Evolutionary conservation across 495 filamentous ascomycete genomes (phyloP).

Genomic region (Entonaema liquescens): DNA sequence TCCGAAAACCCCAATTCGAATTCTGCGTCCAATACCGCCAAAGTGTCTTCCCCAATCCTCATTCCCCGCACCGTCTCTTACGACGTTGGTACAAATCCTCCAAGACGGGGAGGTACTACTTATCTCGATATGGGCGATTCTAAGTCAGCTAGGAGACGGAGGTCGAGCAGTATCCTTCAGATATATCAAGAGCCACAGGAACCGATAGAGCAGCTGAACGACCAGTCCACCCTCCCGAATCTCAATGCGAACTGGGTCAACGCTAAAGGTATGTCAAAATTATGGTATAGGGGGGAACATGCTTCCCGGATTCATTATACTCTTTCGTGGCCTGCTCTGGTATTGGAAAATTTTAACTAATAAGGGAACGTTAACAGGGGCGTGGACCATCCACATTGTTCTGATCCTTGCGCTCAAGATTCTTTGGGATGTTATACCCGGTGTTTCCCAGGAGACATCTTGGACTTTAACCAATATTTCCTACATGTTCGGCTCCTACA

Average conservation of each 20-base stretch:
- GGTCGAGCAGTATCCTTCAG: constrained; percentile 90
- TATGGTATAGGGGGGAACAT: background rate
- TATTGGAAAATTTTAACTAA: constrained; percentile 10
- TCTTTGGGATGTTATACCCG: constrained; percentile 92
- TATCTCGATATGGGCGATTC: constrained; percentile 58
- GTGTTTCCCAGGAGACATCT: constrained; percentile 94
- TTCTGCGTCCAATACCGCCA: constrained; percentile 72
- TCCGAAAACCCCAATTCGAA: constrained; percentile 27
- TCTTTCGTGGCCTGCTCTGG: background rate
- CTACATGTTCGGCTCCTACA: constrained; percentile 97
- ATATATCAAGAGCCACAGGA: constrained; percentile 92
- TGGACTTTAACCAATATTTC: constrained; percentile 99
- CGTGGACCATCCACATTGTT: constrained; percentile 96
- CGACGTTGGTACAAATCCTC: constrained; percentile 75
- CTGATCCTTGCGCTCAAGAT: constrained; percentile 91
- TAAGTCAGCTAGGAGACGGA: constrained; percentile 72
- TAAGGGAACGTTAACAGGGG: constrained; percentile 64
- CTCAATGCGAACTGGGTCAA: constrained; percentile 99
- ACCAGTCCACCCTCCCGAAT: constrained; percentile 93
- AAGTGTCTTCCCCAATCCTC: constrained; percentile 81
- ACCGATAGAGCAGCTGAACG: constrained; percentile 93
- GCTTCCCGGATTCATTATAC: background rate
- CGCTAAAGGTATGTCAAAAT: constrained; percentile 79
- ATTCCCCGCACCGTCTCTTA: constrained; percentile 82
- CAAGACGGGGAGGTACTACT: constrained; percentile 54